phyloP scores from a whole-genome alignment of 257 asterid species.

The Plectranthus barbatus region DNA sequence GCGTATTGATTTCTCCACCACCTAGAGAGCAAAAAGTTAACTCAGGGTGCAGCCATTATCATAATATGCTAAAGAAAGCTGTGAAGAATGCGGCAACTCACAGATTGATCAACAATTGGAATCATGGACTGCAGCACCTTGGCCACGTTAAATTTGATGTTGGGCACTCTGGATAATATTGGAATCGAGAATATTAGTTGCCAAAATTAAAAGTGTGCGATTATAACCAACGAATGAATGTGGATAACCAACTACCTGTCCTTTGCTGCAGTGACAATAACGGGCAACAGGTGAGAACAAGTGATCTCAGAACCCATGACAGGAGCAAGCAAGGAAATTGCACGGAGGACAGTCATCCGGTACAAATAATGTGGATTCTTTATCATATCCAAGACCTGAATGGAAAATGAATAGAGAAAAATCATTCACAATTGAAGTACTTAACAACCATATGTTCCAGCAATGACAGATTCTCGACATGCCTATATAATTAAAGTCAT shows the following conservation, averaged over 20 bases:
- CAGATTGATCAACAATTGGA: slow-evolving; percentile 78
- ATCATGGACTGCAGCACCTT: slow-evolving; percentile 83
- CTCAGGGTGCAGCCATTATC: background rate
- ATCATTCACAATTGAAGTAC: too few relatives aligned
- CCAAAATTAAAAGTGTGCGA: background rate
- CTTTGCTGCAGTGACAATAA: slow-evolving; percentile 55
- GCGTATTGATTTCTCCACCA: slow-evolving; percentile 69
- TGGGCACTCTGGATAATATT: slow-evolving; percentile 58
- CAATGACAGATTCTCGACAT: too few relatives aligned
- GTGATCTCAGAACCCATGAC: slow-evolving; percentile 95
- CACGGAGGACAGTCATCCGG: slow-evolving; percentile 73
- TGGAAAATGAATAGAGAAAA: background rate
- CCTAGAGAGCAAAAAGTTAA: slow-evolving; percentile 29
- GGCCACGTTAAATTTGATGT: slow-evolving; percentile 86
- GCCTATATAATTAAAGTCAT: too few relatives aligned
- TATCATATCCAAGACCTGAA: slow-evolving; percentile 74
- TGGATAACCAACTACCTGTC: slow-evolving; percentile 44
- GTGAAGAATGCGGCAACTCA: slow-evolving; percentile 28
- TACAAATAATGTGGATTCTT: slow-evolving; percentile 75
- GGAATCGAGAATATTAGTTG: slow-evolving; percentile 1
- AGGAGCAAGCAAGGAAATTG: slow-evolving; percentile 79
- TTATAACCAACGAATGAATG: background rate
- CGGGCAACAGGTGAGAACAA: slow-evolving; percentile 74
- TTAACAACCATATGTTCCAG: too few relatives aligned
- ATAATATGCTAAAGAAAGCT: background rate